phyloP scores from a whole-genome alignment of 179 eudicot genomes.

The Heliamphora pulchella region DNA sequence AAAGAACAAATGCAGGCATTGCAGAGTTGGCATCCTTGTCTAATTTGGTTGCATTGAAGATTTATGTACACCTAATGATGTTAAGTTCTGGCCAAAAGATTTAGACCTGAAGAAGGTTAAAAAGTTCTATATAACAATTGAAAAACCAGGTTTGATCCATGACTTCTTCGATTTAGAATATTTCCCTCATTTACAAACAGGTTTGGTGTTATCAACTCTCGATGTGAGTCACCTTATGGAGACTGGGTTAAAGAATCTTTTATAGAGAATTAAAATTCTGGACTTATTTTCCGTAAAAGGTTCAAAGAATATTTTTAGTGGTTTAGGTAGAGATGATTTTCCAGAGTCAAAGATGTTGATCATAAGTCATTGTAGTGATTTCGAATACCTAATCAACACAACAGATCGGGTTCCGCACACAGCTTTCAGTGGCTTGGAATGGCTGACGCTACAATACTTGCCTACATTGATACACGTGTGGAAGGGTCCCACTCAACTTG shows the following conservation, averaged over 20 bases:
- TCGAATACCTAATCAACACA: slow-evolving; percentile 12
- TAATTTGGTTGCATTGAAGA: neutral
- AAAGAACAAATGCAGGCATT: neutral
- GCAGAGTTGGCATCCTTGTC: neutral
- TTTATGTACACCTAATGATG: neutral
- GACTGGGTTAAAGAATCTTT: slow-evolving; percentile 3
- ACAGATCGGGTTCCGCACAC: neutral
- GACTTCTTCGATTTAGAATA: neutral
- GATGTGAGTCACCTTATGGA: neutral
- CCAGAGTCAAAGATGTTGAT: neutral
- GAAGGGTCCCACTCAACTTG: neutral
- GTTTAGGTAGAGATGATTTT: slow-evolving; percentile 17
- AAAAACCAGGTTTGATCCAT: neutral
- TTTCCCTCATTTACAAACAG: neutral
- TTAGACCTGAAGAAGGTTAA: neutral
- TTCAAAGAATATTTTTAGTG: slow-evolving; percentile 11
- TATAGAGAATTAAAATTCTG: slow-evolving; percentile 11
- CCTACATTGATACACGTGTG: neutral
- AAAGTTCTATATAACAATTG: neutral
- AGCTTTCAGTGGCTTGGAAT: neutral
- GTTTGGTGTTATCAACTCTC: neutral
- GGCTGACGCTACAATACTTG: neutral
- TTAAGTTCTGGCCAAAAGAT: neutral
- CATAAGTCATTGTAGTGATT: slow-evolving; percentile 7
- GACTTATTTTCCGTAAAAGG: neutral